Evolutionary conservation across 2,329 filamentous ascomycete genomes (phyloP).

Genomic region (Trichoderma lentiforme): DNA sequence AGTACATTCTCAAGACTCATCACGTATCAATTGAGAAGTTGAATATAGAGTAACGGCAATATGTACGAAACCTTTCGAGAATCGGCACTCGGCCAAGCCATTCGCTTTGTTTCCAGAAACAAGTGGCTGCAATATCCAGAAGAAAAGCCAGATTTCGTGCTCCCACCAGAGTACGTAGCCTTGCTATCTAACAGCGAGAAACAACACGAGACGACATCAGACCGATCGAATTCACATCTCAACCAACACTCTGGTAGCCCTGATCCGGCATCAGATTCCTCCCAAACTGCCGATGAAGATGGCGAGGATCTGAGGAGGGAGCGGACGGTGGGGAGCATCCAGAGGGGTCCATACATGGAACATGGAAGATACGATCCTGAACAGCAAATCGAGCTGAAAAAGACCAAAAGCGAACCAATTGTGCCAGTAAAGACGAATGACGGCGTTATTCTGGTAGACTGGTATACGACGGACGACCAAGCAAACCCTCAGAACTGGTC

Average conservation of each 20-base stretch:
- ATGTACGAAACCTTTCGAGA: not conserved
- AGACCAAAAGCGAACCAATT: not conserved
- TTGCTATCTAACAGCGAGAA: not conserved
- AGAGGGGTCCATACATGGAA: not conserved
- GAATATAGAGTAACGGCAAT: not conserved
- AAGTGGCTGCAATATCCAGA: not conserved
- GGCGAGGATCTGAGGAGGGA: not conserved
- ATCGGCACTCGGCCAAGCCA: slow-evolving; percentile 7
- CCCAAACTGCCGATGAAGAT: not conserved
- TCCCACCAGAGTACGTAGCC: not conserved
- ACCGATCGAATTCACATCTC: not conserved
- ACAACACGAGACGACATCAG: not conserved
- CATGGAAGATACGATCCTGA: not conserved
- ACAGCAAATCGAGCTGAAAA: not conserved
- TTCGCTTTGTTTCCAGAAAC: not conserved
- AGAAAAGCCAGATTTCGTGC: not conserved
- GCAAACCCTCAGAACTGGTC: slow-evolving; percentile 18
- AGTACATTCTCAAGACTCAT: not conserved
- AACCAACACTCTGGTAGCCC: not conserved
- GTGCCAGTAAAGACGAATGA: slow-evolving; percentile 5
- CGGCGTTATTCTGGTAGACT: slow-evolving; percentile 15
- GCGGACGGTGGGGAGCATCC: not conserved
- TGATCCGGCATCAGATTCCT: not conserved
- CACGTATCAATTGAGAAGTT: not conserved
- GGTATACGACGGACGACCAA: slow-evolving; percentile 16